phyloP scores from a whole-genome alignment of 2,329 filamentous ascomycete species.

The Paecilomyces fulvus region DNA sequence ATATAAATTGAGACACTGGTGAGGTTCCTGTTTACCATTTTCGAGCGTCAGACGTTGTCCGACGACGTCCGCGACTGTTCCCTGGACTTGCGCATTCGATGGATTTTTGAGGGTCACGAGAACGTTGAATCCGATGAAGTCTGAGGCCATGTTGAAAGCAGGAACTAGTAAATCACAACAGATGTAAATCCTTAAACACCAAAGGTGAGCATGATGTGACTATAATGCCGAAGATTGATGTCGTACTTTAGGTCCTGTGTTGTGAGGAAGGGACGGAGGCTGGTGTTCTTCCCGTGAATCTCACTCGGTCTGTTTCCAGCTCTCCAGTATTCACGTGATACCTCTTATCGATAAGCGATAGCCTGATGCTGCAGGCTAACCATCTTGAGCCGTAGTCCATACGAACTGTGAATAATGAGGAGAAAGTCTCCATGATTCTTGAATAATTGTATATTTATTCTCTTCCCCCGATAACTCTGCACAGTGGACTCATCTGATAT shows the following conservation, averaged over 20 bases:
- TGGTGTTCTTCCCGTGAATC: neutral
- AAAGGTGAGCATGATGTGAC: conserved; percentile 1
- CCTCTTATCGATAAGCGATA: conserved; percentile 9
- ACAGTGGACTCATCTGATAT: neutral
- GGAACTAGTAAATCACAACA: conserved; percentile 1
- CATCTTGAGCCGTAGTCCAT: too few species aligned
- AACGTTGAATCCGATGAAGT: conserved; percentile 70
- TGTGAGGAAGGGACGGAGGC: neutral
- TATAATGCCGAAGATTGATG: neutral
- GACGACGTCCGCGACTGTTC: conserved; percentile 62
- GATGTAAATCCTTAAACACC: neutral
- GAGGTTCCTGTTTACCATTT: conserved; percentile 51
- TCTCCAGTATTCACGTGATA: conserved; percentile 2
- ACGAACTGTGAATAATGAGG: too few species aligned
- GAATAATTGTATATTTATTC: neutral
- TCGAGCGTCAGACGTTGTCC: conserved; percentile 61
- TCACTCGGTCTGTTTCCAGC: neutral
- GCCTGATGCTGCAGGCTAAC: neutral
- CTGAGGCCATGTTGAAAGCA: conserved; percentile 48
- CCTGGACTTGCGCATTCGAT: conserved; percentile 56
- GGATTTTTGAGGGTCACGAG: conserved; percentile 62
- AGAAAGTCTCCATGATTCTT: neutral
- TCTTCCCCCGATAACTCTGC: neutral
- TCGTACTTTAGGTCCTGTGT: neutral
- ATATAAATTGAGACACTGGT: conserved; percentile 18